phyloP scores from a whole-genome alignment of 345 rosid species.

The Acer negundo region DNA sequence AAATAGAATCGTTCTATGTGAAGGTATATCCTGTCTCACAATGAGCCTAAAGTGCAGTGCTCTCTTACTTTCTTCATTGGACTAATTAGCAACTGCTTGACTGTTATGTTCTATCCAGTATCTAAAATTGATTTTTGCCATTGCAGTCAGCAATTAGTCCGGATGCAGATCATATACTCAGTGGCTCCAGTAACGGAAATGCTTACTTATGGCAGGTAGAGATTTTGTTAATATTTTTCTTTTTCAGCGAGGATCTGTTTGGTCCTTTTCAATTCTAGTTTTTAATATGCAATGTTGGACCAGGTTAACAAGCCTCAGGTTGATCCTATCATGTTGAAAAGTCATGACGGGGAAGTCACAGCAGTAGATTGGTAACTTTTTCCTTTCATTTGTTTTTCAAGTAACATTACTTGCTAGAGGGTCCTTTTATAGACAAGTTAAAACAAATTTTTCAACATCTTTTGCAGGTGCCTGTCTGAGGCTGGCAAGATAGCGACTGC shows the following conservation, averaged over 20 bases:
- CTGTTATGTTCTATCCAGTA: conserved; percentile 2
- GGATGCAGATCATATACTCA: conserved; percentile 70
- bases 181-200: conserved; percentile 90
- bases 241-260: neutral
- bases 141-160: conserved; percentile 91
- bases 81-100: neutral
- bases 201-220: conserved; percentile 90
- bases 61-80: neutral
- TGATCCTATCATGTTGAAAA: conserved; percentile 62
- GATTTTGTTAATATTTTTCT: conserved; percentile 1
- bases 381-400: neutral
- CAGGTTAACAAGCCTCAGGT: conserved; percentile 73
- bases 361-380: conserved; percentile 82
- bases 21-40: conserved; percentile 52
- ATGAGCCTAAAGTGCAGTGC: neutral
- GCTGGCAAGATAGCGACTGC: conserved; percentile 71
- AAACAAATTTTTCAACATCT: conserved; percentile 2
- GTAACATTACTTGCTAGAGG: neutral
- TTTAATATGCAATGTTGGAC: conserved; percentile 15
- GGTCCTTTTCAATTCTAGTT: conserved; percentile 12
- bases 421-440: neutral
- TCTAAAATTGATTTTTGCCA: conserved; percentile 7
- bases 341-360: conserved; percentile 82
- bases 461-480: conserved; percentile 64
- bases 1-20: conserved; percentile 78